Base-by-base conservation (phyloP, 768 basidiomycete genomes). In the Sporobolomyces phaffii region DNA sequence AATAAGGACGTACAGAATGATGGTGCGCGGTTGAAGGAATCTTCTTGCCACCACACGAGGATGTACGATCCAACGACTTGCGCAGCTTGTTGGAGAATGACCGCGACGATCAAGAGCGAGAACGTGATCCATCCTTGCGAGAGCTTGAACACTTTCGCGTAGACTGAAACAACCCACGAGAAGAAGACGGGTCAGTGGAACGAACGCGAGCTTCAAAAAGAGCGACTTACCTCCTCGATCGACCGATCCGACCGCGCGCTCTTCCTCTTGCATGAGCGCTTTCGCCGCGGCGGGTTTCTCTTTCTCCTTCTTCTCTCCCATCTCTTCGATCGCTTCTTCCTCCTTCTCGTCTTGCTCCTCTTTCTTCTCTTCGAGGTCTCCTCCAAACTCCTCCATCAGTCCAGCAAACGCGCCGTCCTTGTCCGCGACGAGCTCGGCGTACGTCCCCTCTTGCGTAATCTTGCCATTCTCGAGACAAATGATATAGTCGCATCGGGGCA, bases 31-130 rank as follows among this genome's bases (percentile, higher is more conserved):
- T 80, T 77, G 81, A 84, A 91, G 73, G 85, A 80, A 53, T 76
- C 71, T 72, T 88, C 86, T 75, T 90, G 84, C 90, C 90, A 93
- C 80, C 87, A 93, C 1, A 91, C 86, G 61, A 93, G 81, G 86
- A 87, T 85, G 75, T 74, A 77, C 0, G 85, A 84, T 11, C 85
- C 83, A 80, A 94, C 79, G 22, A 91, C 84, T 20, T 81, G 83
- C 13, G 86, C 80, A 9, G 80, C 86, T 77, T 96, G 91, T 70
- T 87, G 80, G 33, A 91, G 73, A 8, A 82, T 79, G 54, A 90
- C 69, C 9, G 87, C 82, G 3, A 85, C 47, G 8, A 88, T 26
- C 45, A 94, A 75, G 24, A 87, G 59, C 0, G 91, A 90, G 1
- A 91, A 68, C 24, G 89, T 80, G 56, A 86, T 69, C 6, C 65